phyloP scores from a whole-genome alignment of 2,329 filamentous ascomycete species.

The Cercospora sp. region DNA sequence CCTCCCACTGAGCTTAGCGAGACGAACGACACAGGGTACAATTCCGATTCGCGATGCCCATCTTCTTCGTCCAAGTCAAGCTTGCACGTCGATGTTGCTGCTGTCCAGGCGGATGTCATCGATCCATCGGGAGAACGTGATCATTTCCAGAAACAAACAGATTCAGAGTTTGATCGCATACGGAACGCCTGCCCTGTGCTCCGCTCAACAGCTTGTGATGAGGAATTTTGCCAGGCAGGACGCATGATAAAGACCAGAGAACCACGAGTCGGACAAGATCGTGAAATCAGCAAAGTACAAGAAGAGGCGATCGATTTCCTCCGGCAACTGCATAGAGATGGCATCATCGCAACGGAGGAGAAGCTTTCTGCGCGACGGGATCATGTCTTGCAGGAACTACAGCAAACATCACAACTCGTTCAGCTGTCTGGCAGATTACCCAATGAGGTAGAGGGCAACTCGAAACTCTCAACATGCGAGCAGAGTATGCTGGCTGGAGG shows the following conservation, averaged over 20 bases:
- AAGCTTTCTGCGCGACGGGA: background rate
- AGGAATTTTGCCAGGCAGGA: constrained; percentile 11
- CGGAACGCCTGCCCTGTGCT: constrained; percentile 8
- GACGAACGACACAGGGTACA: background rate
- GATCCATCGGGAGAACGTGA: background rate
- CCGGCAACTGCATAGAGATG: constrained; percentile 3
- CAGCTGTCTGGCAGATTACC: background rate
- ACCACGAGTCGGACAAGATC: constrained; percentile 11
- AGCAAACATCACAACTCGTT: background rate
- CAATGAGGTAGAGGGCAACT: background rate
- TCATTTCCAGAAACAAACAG: too few relatives aligned
- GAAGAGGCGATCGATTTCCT: constrained; percentile 11
- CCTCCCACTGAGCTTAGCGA: background rate
- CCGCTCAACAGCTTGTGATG: constrained; percentile 5
- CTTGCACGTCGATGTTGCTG: background rate
- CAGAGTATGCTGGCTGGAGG: background rate
- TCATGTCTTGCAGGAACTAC: background rate
- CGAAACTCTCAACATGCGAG: background rate
- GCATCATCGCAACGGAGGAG: constrained; percentile 2
- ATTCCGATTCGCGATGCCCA: background rate
- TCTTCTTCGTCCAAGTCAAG: background rate
- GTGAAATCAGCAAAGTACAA: background rate
- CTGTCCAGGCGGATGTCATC: background rate
- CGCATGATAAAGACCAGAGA: constrained; percentile 17
- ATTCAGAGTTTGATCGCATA: constrained; percentile 25